These are phyloP conservation scores for Tolypocladium endophyticum DNA, from an alignment of 2,329 filamentous ascomycete species.

Conservation along the genomic window DNA sequence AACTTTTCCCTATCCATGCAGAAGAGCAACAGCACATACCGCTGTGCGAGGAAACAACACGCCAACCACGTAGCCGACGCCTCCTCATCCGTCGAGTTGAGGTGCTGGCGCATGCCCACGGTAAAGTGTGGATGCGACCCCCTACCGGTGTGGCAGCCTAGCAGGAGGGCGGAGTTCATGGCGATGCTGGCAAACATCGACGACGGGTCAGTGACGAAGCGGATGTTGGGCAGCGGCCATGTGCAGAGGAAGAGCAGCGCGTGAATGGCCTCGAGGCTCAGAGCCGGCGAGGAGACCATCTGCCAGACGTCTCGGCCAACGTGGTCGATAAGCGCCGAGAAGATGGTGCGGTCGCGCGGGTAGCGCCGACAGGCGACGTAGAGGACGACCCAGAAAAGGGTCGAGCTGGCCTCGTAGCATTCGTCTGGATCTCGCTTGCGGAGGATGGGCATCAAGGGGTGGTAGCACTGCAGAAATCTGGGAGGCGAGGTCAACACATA, in stretches of 20 bases:
- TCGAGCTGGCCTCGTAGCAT: conserved; percentile 34
- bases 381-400: conserved; percentile 46
- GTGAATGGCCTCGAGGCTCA: conserved; percentile 38
- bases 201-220: conserved; percentile 40
- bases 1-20: conserved; percentile 2
- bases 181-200: conserved; percentile 34
- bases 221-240: conserved; percentile 40
- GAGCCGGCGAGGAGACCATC: conserved; percentile 28
- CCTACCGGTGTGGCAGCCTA: conserved; percentile 41
- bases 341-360: conserved; percentile 28
- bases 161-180: conserved; percentile 34
- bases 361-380: conserved; percentile 39
- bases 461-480: conserved; percentile 41
- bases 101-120: conserved; percentile 30
- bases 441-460: conserved; percentile 41
- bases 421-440: conserved; percentile 38
- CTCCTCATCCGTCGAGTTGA: conserved; percentile 38
- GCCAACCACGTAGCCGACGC: conserved; percentile 43
- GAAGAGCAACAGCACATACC: conserved; percentile 17
- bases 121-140: conserved; percentile 39
- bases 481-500: background rate
- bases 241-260: conserved; percentile 39
- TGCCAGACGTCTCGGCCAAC: conserved; percentile 35
- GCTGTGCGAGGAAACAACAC: conserved; percentile 40
- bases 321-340: conserved; percentile 34